These are phyloP conservation scores for Lumnitzera racemosa DNA, from an alignment of 345 rosid genomes.

Conservation along the genomic window DNA sequence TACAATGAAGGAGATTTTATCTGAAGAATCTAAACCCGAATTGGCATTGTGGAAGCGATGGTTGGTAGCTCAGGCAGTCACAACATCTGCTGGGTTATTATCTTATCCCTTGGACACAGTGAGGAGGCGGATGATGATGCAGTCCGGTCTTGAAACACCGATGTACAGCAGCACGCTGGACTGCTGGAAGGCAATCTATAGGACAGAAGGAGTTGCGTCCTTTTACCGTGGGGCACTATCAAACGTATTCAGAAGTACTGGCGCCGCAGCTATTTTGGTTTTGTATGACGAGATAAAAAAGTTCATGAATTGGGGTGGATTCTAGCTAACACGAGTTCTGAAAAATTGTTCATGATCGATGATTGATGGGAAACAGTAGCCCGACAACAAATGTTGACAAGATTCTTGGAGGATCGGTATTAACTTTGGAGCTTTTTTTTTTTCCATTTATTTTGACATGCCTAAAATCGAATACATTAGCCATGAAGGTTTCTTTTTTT, in stretches of 20 bases:
- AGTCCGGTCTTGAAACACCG: conserved; percentile 71
- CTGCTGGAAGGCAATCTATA: conserved; percentile 79
- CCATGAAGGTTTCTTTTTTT: too few species aligned
- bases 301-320: conserved; percentile 72
- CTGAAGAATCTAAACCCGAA: conserved; percentile 46
- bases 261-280: conserved; percentile 91
- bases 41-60: conserved; percentile 80
- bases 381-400: too few species aligned
- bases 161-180: conserved; percentile 63
- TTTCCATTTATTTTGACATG: too few species aligned
- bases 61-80: conserved; percentile 81
- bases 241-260: conserved; percentile 82
- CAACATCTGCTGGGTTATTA: conserved; percentile 77
- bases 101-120: conserved; percentile 91
- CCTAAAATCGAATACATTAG: too few species aligned
- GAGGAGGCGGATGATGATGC: conserved; percentile 95
- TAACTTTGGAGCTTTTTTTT: too few species aligned
- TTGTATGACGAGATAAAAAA: conserved; percentile 81
- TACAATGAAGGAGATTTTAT: conserved; percentile 68
- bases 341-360: not conserved
- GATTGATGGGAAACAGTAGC: too few species aligned
- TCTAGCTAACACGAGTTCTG: conserved; percentile 18
- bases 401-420: too few species aligned
- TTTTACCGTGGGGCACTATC: conserved; percentile 86
- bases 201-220: conserved; percentile 62